Evolutionary conservation across 2,329 filamentous ascomycete genomes (phyloP), one percentile per base, ranked within the genome.

Genomic region (Fusarium aywerte): DNA sequence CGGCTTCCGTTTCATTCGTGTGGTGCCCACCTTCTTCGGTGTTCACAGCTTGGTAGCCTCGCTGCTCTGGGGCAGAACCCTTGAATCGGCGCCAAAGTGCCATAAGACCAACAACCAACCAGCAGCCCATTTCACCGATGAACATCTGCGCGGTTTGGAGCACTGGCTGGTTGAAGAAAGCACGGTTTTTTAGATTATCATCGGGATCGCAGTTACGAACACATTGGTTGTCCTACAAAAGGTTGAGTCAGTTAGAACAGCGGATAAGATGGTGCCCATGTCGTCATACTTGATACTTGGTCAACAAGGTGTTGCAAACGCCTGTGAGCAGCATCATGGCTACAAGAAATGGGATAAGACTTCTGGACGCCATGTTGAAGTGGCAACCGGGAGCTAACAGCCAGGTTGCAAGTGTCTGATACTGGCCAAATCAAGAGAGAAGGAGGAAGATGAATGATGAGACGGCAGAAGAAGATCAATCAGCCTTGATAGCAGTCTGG

Each of bases 131-230:
- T 79, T 99, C 96, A 56, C 96, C 96, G 65, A 97, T 86, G 78
- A 99, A 99, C 96, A 99, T 99, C 79, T 98, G 96, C 2, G 93
- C 89, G 67, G 96, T 98, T 78, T 99, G 96, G 54, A 98, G 89
- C 51, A 99, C 94, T 18, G 96, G 96, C 77, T 98, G 95, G 78
- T 97, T 93, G 80, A 99, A 98, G 72, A 87, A 86, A 66, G 86
- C 82, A 52, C 88, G 90, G 69, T 90, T 86, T 60, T 84, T 85
- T 11, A 87, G 86, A 73, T 92, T 82, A 21, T 86, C 83, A 62
- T 87, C 84, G 25, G 62, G 64, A 73, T 92, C 88, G 83, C 96
- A 99, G 82, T 98, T 89, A 69, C 91, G 87, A 38, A 98, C 92
- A 81, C 96, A 99, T 89, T 97, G 93, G 84, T 97, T 97, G 78